A percentile compares a stretch with the other conserved stretches of the same genome.
Evolutionary conservation across 257 asterid genomes (phyloP).

Genomic region (Solanum okadae): DNA sequence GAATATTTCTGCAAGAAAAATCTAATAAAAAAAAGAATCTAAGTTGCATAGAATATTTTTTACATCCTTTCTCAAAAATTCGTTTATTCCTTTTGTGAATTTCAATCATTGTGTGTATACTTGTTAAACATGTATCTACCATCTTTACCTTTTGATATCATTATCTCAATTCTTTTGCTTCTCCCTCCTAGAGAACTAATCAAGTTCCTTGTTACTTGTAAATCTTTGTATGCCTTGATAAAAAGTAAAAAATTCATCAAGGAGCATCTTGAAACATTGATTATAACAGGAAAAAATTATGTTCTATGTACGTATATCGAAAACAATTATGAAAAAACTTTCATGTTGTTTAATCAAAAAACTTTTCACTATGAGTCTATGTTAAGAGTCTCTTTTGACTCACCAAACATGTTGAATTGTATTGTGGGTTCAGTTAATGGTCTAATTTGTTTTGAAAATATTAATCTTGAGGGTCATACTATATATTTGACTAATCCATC

Average conservation of each 20-base stretch:
- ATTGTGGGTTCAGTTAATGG: background rate
- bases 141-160: background rate
- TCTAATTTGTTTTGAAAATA: background rate
- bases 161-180: background rate
- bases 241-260: background rate
- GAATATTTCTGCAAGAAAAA: background rate
- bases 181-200: constrained; percentile 1
- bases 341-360: background rate
- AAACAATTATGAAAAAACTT: background rate
- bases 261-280: background rate
- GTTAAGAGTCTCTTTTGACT: background rate
- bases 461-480: background rate
- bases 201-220: background rate
- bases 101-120: background rate
- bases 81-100: background rate
- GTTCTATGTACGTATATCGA: background rate
- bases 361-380: background rate
- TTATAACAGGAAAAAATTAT: background rate
- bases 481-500: background rate
- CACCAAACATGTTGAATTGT: background rate
- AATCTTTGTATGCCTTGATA: background rate
- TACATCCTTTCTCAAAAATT: background rate
- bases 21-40: background rate
- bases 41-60: too few relatives aligned
- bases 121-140: background rate